phyloP scores from a whole-genome alignment of 371 early-diverging fungal genomes.

The Syncephalastrum monosporum region DNA sequence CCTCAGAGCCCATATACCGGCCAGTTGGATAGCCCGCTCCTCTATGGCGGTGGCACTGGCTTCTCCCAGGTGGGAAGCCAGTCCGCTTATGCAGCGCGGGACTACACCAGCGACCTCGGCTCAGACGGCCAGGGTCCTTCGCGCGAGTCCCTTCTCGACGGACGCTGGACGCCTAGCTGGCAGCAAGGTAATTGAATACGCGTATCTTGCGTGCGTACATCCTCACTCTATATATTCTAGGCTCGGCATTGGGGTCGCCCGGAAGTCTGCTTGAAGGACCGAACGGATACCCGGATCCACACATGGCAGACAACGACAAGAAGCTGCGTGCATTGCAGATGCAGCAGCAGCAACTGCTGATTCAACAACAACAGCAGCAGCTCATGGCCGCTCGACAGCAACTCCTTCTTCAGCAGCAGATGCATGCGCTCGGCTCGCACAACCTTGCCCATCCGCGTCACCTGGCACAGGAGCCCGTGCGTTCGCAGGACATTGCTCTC shows the following conservation, averaged over 20 bases:
- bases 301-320: conserved; percentile 31
- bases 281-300: background rate
- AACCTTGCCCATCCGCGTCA: conserved; percentile 31
- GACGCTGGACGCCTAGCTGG: conserved; percentile 3
- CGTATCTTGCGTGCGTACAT: background rate
- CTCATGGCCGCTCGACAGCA: conserved; percentile 52
- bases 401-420: conserved; percentile 55
- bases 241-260: background rate
- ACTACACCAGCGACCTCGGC: background rate
- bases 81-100: background rate
- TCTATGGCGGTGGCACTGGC: background rate
- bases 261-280: background rate
- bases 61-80: background rate
- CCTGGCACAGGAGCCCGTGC: conserved; percentile 9
- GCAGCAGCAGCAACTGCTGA: conserved; percentile 37
- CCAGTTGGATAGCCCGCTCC: conserved; percentile 1
- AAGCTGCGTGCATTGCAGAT: conserved; percentile 55
- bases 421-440: conserved; percentile 25
- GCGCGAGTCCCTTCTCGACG: background rate
- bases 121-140: background rate
- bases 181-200: background rate
- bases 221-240: background rate
- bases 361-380: conserved; percentile 51
- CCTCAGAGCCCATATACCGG: background rate
- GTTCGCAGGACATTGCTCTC: conserved; percentile 36